Base-by-base conservation (phyloP, 768 basidiomycete species). In the Inosperma sp. region DNA sequence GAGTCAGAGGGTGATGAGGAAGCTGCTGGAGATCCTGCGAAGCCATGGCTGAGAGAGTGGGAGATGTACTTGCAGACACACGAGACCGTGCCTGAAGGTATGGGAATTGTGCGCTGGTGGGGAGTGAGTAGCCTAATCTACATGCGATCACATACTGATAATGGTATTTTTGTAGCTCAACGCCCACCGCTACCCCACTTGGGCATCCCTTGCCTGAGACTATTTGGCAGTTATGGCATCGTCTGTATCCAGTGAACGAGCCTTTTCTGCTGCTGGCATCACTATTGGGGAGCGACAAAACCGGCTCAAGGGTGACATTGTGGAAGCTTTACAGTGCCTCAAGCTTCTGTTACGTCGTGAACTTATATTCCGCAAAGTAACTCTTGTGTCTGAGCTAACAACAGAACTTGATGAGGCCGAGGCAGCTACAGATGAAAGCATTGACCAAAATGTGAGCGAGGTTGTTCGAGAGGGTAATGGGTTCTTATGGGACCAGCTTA, bases 251-350 rank as follows among this genome's bases (percentile, higher is more conserved):
- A 69, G 65, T 54, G 67, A 72, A 52, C 56, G 60, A 2, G 69
- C 70, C 8, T 73, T 74, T 53, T 73, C 68, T 2, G 54, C 61
- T 2, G 71, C 63, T n/a, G 69, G 69, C 5, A 70, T 73, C 16
- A 72, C 71, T 0, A 63, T 72, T 29, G 64, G 55, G 7, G 56
- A 58, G 44, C 19, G 36, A 13, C 13, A 14, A 29, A 56, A 56
- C 37, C n/a, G 44, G 10, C 44, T 58, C 10, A 56, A 53, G 19
- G 27, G 17, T 3, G 51, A 58, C 16, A 50, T 58, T 19, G 42
- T 58, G 13, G 44, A 58, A 27, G 55, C 51, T 3, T 29, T 58
- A 22, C 55, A 58, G 26, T 49, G 50, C 17, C 22, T 58, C 2
- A 56, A 58, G 33, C 53, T 46, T 23, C 8, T 49, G 2, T 23